A percentile compares a stretch with the other conserved stretches of the same genome.
These are phyloP conservation scores for Pachysandra terminalis DNA, from an alignment of 164 flowering plant species.

Conservation along the genomic window DNA sequence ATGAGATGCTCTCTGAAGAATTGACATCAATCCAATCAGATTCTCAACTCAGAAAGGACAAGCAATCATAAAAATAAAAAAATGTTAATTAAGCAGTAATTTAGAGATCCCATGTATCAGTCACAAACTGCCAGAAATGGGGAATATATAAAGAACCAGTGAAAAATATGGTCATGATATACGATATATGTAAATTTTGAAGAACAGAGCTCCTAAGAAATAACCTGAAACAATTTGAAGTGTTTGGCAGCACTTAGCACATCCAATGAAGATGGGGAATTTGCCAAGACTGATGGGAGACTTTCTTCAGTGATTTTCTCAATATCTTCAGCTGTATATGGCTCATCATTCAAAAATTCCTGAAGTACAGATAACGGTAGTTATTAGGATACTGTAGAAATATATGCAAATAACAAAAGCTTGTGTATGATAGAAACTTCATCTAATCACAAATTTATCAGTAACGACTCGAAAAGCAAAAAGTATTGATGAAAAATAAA, in stretches of 20 bases:
- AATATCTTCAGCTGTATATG: conserved; percentile 75
- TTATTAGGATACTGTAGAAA: not conserved
- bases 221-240: conserved; percentile 83
- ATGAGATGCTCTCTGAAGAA: conserved; percentile 84
- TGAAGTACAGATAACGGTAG: conserved; percentile 13
- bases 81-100: too few species aligned
- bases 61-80: too few species aligned
- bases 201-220: not conserved
- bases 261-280: conserved; percentile 69
- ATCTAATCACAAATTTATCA: not conserved
- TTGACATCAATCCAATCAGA: conserved; percentile 1
- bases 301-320: conserved; percentile 63
- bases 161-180: not conserved
- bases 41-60: not conserved
- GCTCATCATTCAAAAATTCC: conserved; percentile 80
- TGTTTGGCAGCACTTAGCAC: conserved; percentile 78
- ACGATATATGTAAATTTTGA: too few species aligned
- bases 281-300: conserved; percentile 46
- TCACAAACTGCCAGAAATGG: too few species aligned
- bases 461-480: too few species aligned
- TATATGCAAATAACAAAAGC: not conserved
- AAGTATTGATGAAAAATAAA: too few species aligned
- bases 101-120: too few species aligned
- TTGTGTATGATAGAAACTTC: not conserved
- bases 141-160: too few species aligned